phyloP scores from a whole-genome alignment of 2,329 filamentous ascomycete genomes.

The Fusarium staphyleae region DNA sequence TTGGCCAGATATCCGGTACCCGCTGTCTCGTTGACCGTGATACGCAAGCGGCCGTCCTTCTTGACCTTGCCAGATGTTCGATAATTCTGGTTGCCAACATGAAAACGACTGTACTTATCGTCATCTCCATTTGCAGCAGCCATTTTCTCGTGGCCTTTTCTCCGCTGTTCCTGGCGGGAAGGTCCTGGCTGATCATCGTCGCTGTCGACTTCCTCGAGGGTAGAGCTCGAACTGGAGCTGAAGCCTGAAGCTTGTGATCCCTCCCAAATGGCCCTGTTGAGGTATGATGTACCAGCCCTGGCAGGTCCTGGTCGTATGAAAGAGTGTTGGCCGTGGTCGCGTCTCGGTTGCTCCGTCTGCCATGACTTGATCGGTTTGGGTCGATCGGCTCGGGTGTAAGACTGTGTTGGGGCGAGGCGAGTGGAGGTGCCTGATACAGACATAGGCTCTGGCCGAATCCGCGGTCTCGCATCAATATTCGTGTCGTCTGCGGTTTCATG shows the following conservation, averaged over 20 bases:
- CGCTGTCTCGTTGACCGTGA: constrained; percentile 74
- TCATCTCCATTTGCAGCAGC: constrained; percentile 33
- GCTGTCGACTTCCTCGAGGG: constrained; percentile 10
- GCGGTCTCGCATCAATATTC: background rate
- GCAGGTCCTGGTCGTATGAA: constrained; percentile 29
- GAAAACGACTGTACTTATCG: constrained; percentile 51
- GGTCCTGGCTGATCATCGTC: background rate
- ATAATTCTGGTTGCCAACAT: constrained; percentile 69
- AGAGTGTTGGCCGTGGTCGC: constrained; percentile 11
- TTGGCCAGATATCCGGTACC: constrained; percentile 77
- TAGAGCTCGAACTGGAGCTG: constrained; percentile 24
- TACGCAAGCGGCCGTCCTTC: constrained; percentile 73
- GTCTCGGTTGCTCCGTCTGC: constrained; percentile 31
- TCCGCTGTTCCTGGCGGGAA: background rate
- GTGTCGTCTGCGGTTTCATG: background rate
- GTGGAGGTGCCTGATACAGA: background rate
- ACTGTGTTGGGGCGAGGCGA: constrained; percentile 4
- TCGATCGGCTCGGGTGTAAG: constrained; percentile 8
- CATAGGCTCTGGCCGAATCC: constrained; percentile 8
- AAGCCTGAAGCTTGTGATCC: background rate
- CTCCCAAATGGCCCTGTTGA: constrained; percentile 34
- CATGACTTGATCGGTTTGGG: constrained; percentile 32
- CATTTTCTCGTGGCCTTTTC: constrained; percentile 7
- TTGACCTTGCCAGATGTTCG: constrained; percentile 70
- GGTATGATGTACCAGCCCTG: constrained; percentile 33